Evolutionary conservation across 2,329 filamentous ascomycete genomes (phyloP), one percentile per base, ranked within the genome.

Genomic region (Annulohypoxylon truncatum): DNA sequence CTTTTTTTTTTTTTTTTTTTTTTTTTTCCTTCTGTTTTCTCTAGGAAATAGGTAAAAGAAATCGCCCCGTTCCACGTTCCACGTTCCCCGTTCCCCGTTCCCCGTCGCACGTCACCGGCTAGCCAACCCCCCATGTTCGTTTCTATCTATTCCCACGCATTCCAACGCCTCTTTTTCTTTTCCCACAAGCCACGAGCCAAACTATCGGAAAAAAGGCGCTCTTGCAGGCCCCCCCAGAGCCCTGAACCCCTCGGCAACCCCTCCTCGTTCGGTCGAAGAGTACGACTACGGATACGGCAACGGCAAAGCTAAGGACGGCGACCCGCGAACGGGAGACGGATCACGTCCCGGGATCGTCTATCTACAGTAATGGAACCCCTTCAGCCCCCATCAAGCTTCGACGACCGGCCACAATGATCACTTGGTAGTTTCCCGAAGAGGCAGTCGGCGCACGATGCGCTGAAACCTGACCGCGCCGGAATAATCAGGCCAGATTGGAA

Each of bases 381-480:
- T 69, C 57, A 62, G 61, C 66, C 60, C 63, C 66, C 66, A 67
- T 67, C 64, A 47, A 66, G 58, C 60, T 58, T 40, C 58, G 40
- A 40, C 54, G 42, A 60, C 46, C 55, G 40, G 40, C 51, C 35
- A 44, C 31, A 59, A 46, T 48, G 61, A 67, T 67, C 52, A 48
- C 40, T 62, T 64, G 10, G 53, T 68, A 60, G 55, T 71, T 68
- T 58, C 68, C 68, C 35, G 66, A 71, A 64, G 58, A 65, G 68
- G 68, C 63, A 71, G 60, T 64, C 61, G 63, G 58, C 63, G 51
- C 59, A 56, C 57, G 29, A 71, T 69, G 68, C 66, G 66, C 68
- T 71, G 68, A 69, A 71, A 71, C 68, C 61, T 64, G 38, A 53
- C 66, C 53, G 66, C 58, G 42, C 57, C 66, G 58, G 61, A 65